Evolutionary conservation across 169 alveolate genomes (phyloP).

Genomic region (Plasmodium knowlesi): DNA sequence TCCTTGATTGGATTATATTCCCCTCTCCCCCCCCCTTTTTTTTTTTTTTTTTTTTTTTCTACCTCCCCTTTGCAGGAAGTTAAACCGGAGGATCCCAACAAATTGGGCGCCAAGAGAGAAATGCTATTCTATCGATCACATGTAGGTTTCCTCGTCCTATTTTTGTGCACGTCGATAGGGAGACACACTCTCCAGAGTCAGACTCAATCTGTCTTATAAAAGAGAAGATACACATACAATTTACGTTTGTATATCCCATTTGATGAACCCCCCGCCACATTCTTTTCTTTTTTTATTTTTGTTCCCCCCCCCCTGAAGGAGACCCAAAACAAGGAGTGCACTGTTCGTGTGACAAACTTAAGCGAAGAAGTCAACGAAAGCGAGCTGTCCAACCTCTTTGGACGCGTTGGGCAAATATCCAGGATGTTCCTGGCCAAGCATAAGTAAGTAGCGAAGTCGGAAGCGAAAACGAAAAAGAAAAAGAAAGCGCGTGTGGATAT

Average conservation of each 20-base stretch:
- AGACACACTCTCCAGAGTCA: neutral
- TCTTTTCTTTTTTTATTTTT: slow-evolving; percentile 47
- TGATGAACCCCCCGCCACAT: neutral
- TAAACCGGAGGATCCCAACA: slow-evolving; percentile 62
- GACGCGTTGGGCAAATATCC: slow-evolving; percentile 88
- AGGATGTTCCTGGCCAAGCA: slow-evolving; percentile 91
- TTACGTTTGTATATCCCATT: neutral
- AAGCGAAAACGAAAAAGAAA: neutral
- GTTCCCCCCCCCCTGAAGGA: slow-evolving; percentile 32
- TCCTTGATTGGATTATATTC: neutral
- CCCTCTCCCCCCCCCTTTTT: slow-evolving; percentile 44
- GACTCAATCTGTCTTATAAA: slow-evolving; percentile 35
- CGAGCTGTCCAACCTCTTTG: slow-evolving; percentile 88
- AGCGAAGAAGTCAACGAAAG: slow-evolving; percentile 91
- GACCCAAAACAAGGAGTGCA: slow-evolving; percentile 87
- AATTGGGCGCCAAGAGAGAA: slow-evolving; percentile 22
- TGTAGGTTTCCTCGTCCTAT: neutral
- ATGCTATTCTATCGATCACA: slow-evolving; percentile 57
- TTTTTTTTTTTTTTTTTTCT: too few relatives aligned
- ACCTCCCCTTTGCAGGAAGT: slow-evolving; percentile 39
- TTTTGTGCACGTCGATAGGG: neutral
- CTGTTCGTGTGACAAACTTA: slow-evolving; percentile 91
- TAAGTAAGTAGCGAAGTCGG: slow-evolving; percentile 61
- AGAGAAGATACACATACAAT: neutral
- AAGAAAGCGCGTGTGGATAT: neutral